Evolutionary conservation across 768 basidiomycete genomes (phyloP).

Genomic region (Hysterangium stoloniferum): DNA sequence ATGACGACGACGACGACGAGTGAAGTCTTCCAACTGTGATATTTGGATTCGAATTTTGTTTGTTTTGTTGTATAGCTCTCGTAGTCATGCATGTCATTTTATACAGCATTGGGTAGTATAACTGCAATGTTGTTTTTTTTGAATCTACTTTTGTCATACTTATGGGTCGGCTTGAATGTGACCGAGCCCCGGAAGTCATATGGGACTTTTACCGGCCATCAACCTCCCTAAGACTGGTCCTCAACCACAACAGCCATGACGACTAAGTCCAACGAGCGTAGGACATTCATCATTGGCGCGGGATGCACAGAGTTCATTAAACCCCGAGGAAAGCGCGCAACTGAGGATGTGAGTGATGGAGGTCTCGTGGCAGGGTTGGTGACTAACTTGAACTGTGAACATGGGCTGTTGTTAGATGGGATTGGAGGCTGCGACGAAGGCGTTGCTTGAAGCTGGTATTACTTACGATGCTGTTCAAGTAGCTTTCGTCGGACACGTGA

Average conservation of each 20-base stretch:
- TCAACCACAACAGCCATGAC: not conserved
- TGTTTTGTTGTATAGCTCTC: too few species aligned
- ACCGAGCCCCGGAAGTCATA: too few species aligned
- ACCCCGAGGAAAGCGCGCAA: slow-evolving; percentile 37
- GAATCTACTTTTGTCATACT: too few species aligned
- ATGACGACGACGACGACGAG: slow-evolving; percentile 58
- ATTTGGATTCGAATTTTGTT: too few species aligned
- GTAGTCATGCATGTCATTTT: too few species aligned
- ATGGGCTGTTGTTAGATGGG: slow-evolving; percentile 53
- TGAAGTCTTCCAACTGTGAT: too few species aligned
- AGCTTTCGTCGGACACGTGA: slow-evolving; percentile 62
- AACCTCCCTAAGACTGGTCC: not conserved
- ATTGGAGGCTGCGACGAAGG: slow-evolving; percentile 80
- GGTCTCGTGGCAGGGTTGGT: not conserved
- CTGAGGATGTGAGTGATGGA: slow-evolving; percentile 52
- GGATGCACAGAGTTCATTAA: slow-evolving; percentile 77
- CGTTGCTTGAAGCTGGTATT: slow-evolving; percentile 81
- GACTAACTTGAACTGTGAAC: not conserved
- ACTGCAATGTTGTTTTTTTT: too few species aligned
- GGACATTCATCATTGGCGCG: slow-evolving; percentile 59
- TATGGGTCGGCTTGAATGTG: too few species aligned
- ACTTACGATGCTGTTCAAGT: slow-evolving; percentile 70
- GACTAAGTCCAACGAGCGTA: not conserved
- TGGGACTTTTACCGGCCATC: not conserved
- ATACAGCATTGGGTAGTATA: too few species aligned